Conservation (phyloP, 1,284 basidiomycete genomes). For the Leccinum pallidistipes region DNA sequence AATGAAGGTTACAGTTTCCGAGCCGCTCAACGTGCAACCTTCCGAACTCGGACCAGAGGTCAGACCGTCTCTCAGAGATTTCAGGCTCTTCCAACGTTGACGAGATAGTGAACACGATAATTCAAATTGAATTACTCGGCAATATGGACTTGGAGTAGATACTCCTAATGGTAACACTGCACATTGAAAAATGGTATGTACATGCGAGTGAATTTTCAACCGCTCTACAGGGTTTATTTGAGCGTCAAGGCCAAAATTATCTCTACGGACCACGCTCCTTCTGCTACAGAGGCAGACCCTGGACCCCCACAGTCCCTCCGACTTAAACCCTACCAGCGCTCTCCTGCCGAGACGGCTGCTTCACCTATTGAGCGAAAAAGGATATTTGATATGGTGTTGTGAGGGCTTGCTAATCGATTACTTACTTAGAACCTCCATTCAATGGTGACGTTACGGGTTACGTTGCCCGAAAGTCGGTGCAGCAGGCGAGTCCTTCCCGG, state of each 20-base stretch:
- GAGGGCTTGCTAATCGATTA: not conserved
- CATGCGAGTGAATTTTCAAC: no score
- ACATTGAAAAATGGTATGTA: not conserved
- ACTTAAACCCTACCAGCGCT: not conserved
- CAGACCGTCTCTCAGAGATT: not conserved
- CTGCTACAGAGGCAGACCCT: not conserved
- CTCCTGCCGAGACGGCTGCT: not conserved
- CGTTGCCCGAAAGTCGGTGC: not conserved
- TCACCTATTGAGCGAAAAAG: not conserved
- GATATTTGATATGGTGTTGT: not conserved
- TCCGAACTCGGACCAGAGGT: not conserved
- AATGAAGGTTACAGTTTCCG: not conserved
- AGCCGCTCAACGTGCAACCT: no score
- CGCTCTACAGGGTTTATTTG: not conserved
- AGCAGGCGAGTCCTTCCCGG: not conserved
- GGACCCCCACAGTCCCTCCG: not conserved
- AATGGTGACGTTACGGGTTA: not conserved
- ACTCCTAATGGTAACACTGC: not conserved
- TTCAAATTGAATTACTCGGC: not conserved
- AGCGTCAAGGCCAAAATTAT: not conserved
- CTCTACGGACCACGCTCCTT: not conserved
- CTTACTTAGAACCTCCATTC: not conserved
- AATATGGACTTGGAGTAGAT: no score
- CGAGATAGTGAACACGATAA: not conserved
- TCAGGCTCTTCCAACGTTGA: no score